Base-by-base conservation (phyloP, 371 early-diverging fungal species). In the Mucor sp. region DNA sequence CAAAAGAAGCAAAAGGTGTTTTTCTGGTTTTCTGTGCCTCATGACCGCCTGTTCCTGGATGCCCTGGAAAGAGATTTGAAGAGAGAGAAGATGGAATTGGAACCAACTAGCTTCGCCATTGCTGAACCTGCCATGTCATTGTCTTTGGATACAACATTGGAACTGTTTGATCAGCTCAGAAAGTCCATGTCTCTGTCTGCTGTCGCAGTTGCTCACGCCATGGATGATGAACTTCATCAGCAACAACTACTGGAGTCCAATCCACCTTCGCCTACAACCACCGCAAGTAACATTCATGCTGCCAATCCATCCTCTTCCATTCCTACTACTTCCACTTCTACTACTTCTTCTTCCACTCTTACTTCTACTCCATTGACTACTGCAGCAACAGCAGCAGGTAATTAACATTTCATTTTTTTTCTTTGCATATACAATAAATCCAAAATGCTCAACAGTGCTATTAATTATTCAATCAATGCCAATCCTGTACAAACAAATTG, bases 1-100 rank as follows among this genome's bases (percentile, higher is more conserved):
- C 99, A 99, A 81, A 99, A 99, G 89, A 99, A 99, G 82, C 97
- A 97, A 82, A 99, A 99, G 74, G 99, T 99, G 17, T 99, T 99
- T 80, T 98, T 91, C 76, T 99, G 99, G 99, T 94, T 94, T 79
- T 93, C 95, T 23, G 99, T 99, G 3, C 97, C 95, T 8, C 99
- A 99, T 79, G 99, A 99, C 77, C 84, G 94, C 30, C 84, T 98
- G 44, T 97, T 97, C 76, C 86, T 95, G 69, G 99, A 99, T 80
- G 99, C 99, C 11, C 84, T 99, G 55, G 99, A 99, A 79, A 90
- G 99, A 56, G 99, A 99, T 77, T 78, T 99, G 37, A 96, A 98
- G 82, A 88, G 99, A 53, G 99, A 99, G 78, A 89, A 92, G 27
- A 85, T 90, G 64, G 93, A 91, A 2, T 77, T 88, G 4, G 93